Conservation (phyloP, 1,139 yeast genomes). For the Candida buenavistaensis region DNA sequence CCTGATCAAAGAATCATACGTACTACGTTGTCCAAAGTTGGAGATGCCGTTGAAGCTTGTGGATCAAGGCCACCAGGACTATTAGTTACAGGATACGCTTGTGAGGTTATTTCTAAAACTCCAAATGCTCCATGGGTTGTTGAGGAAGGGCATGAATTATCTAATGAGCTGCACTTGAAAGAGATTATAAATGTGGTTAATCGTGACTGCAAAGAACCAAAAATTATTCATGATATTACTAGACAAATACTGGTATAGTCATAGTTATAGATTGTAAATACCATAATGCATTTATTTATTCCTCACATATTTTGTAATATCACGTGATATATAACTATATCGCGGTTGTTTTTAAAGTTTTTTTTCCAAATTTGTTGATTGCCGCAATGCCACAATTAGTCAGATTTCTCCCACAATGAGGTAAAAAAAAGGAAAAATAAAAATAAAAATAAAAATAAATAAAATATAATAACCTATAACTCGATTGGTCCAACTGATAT, state of each 20-base stretch:
- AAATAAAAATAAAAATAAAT: too few species aligned
- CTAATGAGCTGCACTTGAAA: constrained; percentile 7
- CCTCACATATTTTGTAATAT: too few species aligned
- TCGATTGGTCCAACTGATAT: too few species aligned
- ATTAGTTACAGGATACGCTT: constrained; percentile 78
- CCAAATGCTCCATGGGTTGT: constrained; percentile 38
- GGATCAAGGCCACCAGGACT: constrained; percentile 96
- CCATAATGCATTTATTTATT: too few species aligned
- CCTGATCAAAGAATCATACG: constrained; percentile 88
- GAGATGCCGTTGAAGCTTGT: constrained; percentile 70
- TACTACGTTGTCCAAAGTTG: constrained; percentile 65
- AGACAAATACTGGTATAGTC: not conserved
- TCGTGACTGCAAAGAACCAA: constrained; percentile 2
- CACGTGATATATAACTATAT: too few species aligned
- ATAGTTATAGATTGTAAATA: not conserved
- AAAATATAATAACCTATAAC: too few species aligned
- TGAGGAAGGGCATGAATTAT: constrained; percentile 53
- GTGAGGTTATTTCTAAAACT: constrained; percentile 52
- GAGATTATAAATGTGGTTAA: constrained; percentile 6
- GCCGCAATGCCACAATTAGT: constrained; percentile 1
- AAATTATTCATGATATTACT: not conserved
- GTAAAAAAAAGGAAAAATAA: too few species aligned
- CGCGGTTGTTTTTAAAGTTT: not conserved
- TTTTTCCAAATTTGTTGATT: not conserved
- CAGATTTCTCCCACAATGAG: not conserved